phyloP scores from a whole-genome alignment of 176 grass and related monocot genomes.

The Thalia dealbata region DNA sequence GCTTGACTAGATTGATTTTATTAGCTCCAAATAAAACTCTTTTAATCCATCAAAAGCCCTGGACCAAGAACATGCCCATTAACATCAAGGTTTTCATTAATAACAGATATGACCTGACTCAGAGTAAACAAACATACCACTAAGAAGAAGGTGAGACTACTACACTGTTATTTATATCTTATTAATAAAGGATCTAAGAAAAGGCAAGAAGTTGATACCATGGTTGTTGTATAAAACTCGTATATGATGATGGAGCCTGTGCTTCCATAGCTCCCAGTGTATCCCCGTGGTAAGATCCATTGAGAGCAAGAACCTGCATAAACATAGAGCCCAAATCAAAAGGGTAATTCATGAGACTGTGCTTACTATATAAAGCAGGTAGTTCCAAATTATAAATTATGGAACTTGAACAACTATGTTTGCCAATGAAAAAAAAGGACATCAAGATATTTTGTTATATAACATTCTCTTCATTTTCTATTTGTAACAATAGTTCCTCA shows the following conservation, averaged over 20 bases:
- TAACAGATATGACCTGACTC: not conserved
- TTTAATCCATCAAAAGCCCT: not conserved
- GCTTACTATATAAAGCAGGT: no score
- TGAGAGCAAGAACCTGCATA: slow-evolving; percentile 72
- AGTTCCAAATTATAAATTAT: not conserved
- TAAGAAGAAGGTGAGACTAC: not conserved
- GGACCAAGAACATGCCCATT: not conserved
- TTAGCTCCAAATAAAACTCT: no score
- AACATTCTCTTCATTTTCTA: not conserved
- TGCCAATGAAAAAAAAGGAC: not conserved
- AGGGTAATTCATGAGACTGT: no score
- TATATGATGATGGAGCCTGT: slow-evolving; percentile 92
- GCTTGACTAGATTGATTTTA: no score
- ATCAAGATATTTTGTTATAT: not conserved
- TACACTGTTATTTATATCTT: not conserved
- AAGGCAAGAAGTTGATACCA: slow-evolving; percentile 37
- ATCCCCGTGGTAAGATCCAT: slow-evolving; percentile 89
- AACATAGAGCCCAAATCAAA: not conserved
- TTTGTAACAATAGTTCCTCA: no score
- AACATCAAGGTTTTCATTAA: not conserved
- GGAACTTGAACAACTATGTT: not conserved
- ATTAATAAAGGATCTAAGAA: not conserved
- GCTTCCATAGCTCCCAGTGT: slow-evolving; percentile 98
- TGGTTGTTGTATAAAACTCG: slow-evolving; percentile 80
- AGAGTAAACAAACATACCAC: not conserved